Evolutionary conservation across 2,329 filamentous ascomycete genomes (phyloP), one percentile per base, ranked within the genome.

Genomic region (Nothophaeocryptopus gaeumannii): DNA sequence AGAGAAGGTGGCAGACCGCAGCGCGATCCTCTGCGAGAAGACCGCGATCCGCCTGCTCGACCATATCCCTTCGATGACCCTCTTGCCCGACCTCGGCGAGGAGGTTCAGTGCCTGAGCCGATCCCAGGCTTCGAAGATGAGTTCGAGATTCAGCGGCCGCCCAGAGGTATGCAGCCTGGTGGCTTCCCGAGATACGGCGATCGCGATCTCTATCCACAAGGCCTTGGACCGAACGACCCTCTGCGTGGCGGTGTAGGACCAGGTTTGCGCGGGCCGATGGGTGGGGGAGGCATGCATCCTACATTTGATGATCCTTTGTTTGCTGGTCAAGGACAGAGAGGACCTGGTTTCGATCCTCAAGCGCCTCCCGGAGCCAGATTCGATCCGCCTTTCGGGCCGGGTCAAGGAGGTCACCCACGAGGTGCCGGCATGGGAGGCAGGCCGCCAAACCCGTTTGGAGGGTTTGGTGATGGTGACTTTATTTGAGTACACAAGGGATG

Each of bases 111-210:
- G 12, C 90, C 91, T 0, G 72, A 79, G 58, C 82, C 86, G 0
- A 91, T 92, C 0, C 93, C 93, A 0, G 89, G 82, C 14, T 97
- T 97, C 58, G 93, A 97, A 58, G 92, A 99, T 66, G 90, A 96
- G 64, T 85, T 89, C 62, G 89, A 96, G 55, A 78, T 96, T 52
- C 83, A 88, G 54, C 77, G 83, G 1, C 87, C 84, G 0, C 78
- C 80, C 2, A 79, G 83, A 20, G 78, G 75, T 4, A 47, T 60
- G 35, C 43, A 34, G n/a, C 47, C 33, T 16, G 60, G 59, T 15
- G 62, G 59, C 9, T 57, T 63, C 20, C 61, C 59, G 50, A 82
- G 82, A 56, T 86, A 95, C 42, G 93, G 93, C 2, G 84, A 92
- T 34, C 81, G 91, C 62, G 93, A 99, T 68, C 72, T 97, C 8